These are phyloP conservation scores for Hypoxylon sp. DNA, from an alignment of 2,329 filamentous ascomycete genomes.

Conservation along the genomic window DNA sequence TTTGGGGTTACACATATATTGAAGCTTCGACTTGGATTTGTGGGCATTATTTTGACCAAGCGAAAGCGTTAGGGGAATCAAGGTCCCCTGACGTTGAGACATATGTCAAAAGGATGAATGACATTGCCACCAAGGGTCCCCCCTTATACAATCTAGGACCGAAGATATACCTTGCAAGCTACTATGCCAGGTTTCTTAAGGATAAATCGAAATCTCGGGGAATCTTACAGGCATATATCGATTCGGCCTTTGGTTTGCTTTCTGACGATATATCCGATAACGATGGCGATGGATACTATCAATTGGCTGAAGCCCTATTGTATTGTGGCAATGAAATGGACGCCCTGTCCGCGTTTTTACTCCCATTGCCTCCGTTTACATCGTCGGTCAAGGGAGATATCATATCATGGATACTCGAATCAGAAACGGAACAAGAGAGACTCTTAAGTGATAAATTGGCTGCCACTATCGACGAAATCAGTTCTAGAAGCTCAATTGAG, in stretches of 20 bases:
- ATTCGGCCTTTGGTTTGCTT: slow-evolving; percentile 13
- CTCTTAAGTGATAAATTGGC: not conserved
- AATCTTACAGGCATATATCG: slow-evolving; percentile 11
- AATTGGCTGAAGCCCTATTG: not conserved
- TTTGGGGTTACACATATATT: not conserved
- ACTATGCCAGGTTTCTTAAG: slow-evolving; percentile 2
- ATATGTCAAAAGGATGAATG: slow-evolving; percentile 2
- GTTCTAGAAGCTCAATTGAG: not conserved
- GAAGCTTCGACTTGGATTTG: slow-evolving; percentile 4
- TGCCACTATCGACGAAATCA: not conserved
- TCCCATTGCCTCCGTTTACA: not conserved
- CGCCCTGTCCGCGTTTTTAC: not conserved
- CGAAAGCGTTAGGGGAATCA: not conserved
- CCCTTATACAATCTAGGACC: not conserved
- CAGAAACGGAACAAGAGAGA: not conserved
- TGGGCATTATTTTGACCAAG: slow-evolving; percentile 16
- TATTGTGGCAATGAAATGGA: slow-evolving; percentile 15
- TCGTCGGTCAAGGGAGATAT: not conserved
- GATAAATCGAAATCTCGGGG: slow-evolving; percentile 4
- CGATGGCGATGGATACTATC: slow-evolving; percentile 14
- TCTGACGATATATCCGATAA: slow-evolving; percentile 15
- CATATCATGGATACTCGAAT: slow-evolving; percentile 16
- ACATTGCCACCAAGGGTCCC: not conserved
- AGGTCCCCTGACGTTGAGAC: not conserved
- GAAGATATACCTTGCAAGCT: slow-evolving; percentile 16